A percentile compares a stretch with the other conserved stretches of the same genome.
These are phyloP conservation scores for Gillenia trifoliata DNA, from an alignment of 306 rosid genomes.

Conservation along the genomic window DNA sequence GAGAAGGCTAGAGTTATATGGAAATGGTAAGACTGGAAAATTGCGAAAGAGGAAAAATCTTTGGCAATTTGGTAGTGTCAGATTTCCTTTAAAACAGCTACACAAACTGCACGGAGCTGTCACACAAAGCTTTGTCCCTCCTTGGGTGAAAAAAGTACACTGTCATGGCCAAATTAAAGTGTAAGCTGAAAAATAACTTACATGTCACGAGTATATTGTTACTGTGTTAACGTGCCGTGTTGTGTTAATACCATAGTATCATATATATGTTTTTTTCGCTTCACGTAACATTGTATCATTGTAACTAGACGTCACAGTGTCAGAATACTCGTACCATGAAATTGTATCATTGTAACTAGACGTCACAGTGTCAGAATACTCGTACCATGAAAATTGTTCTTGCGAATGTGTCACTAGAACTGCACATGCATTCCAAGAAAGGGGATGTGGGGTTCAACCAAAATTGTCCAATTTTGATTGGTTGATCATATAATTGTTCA, in stretches of 20 bases:
- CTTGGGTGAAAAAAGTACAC: slow-evolving; percentile 24
- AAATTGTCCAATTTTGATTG: neutral
- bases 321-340: too few species aligned
- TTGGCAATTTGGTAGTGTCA: slow-evolving; percentile 24
- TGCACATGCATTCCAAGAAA: neutral
- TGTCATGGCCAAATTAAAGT: neutral
- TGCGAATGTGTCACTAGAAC: neutral
- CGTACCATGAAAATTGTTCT: neutral
- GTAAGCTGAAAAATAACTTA: too few species aligned
- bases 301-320: fast-evolving
- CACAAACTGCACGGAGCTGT: slow-evolving; percentile 20
- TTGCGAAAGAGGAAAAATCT: neutral
- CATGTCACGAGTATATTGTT: neutral
- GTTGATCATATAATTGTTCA: neutral
- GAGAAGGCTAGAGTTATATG: neutral
- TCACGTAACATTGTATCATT: too few species aligned
- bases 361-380: fast-evolving
- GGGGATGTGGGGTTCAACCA: neutral
- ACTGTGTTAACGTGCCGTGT: neutral
- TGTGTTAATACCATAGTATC: neutral
- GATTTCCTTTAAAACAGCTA: slow-evolving; percentile 18
- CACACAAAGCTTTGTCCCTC: slow-evolving; percentile 23
- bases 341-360: too few species aligned
- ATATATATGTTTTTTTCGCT: too few species aligned
- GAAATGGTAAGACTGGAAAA: slow-evolving; percentile 19